A percentile compares a stretch with the other conserved stretches of the same genome.
Conservation (phyloP, 345 rosid species). For the Boechera stricta region DNA sequence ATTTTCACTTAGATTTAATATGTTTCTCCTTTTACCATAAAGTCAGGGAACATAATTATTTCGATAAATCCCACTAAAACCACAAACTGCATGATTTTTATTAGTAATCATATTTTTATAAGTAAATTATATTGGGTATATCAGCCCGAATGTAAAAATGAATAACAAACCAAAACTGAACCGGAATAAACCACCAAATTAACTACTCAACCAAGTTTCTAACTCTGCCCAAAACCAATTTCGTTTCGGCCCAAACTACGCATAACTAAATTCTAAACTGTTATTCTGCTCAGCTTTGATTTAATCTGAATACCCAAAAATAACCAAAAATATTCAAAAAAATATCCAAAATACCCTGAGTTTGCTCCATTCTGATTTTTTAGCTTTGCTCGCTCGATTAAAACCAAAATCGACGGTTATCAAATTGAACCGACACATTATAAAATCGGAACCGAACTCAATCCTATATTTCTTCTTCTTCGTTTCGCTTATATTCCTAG, state of each 20-base stretch:
- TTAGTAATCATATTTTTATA: neutral
- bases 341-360: too few species aligned
- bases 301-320: too few species aligned
- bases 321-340: too few species aligned
- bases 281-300: too few species aligned
- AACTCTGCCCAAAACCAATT: neutral
- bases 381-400: too few species aligned
- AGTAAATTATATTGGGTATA: neutral
- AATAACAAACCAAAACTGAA: neutral
- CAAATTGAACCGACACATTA: too few species aligned
- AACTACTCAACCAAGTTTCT: neutral
- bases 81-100: neutral
- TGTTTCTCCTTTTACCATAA: conserved; percentile 17
- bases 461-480: too few species aligned
- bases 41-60: conserved; percentile 43
- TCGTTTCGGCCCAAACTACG: neutral
- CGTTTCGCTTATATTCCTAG: too few species aligned
- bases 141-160: neutral
- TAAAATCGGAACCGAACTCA: too few species aligned
- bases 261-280: too few species aligned
- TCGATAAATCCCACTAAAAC: conserved; percentile 23
- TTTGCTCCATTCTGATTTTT: too few species aligned
- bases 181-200: conserved; percentile 14
- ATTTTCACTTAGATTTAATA: conserved; percentile 3
- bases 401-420: too few species aligned